Base-by-base conservation (phyloP, 352 stramenopile genomes). In the Phytopythium cucurbitacearum region DNA sequence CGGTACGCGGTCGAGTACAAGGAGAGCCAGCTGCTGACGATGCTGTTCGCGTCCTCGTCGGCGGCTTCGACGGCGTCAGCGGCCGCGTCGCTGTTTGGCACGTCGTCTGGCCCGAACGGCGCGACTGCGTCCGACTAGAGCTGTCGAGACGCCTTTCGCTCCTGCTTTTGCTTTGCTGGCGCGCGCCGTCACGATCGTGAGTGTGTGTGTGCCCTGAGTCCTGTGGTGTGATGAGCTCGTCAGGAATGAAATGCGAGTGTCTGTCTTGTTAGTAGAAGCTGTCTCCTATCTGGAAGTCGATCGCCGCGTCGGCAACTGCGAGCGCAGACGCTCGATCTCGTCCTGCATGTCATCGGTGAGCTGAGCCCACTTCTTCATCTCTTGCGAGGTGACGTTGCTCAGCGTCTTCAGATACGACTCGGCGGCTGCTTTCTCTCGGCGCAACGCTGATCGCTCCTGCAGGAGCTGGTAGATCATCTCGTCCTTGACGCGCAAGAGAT, bases 1-100 rank as follows among this genome's bases (percentile, higher is more conserved):
- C 79, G 85, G 34, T 95, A 95, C 56, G 74, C 83, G 4, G 72
- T 77, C 42, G 79, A 92, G 59, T 95, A 94, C 67, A 89, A 90
- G 59, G 85, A 95, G 50, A 91, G 80, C 41, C 80, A 91, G 59
- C 51, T 94, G 40, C 65, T 94, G 11, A 77, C 73, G 35, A 89
- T 87, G 67, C 56, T 94, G 34, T 91, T 94, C 52, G 68, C 75
- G 11, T 71, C 71, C 21, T 56, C 65, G 32, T 52, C 65, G 39
- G 69, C 62, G 32, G 47, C 49, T 15, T 39, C 62, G n/a, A 47
- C 45, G 39, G 21, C 57, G 21, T 60, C 67, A 7, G 33, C 12
- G 58, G 47, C 53, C 40, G 33, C 53, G 37, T 46, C 37, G 39
- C 48, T 54, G 10, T 54, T 54, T 21, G 48, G 48, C 0, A 1